These are phyloP conservation scores for Leptographium procerum DNA, from an alignment of 2,329 filamentous ascomycete species.

Conservation along the genomic window DNA sequence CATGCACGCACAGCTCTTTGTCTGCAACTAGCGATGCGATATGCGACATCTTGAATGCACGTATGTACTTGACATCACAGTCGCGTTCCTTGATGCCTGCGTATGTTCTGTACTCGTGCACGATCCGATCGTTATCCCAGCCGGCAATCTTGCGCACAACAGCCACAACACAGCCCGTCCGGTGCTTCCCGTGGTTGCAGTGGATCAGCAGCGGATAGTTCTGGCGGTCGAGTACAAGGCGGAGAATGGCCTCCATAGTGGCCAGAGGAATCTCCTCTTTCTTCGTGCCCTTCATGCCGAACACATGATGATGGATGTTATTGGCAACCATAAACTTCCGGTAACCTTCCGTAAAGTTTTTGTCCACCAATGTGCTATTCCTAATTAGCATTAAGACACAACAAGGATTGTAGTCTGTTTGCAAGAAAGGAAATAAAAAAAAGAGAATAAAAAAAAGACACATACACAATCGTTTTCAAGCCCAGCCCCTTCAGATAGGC, in stretches of 20 bases:
- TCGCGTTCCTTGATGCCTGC: constrained; percentile 49
- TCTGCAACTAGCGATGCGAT: constrained; percentile 20
- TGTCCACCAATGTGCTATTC: constrained; percentile 49
- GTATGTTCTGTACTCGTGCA: constrained; percentile 64
- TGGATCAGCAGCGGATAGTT: constrained; percentile 80
- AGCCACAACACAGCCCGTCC: constrained; percentile 80
- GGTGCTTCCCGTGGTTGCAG: constrained; percentile 90
- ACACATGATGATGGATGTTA: constrained; percentile 60
- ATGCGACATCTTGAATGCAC: constrained; percentile 32
- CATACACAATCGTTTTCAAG: constrained; percentile 71
- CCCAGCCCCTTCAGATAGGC: constrained; percentile 54
- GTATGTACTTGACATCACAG: constrained; percentile 48
- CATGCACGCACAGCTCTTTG: constrained; percentile 3
- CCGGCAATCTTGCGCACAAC: constrained; percentile 63
- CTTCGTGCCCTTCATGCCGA: constrained; percentile 82
- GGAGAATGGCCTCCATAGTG: constrained; percentile 60
- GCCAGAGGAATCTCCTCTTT: constrained; percentile 56
- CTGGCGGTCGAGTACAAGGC: constrained; percentile 55
- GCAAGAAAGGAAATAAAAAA: background rate
- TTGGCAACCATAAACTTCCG: constrained; percentile 52
- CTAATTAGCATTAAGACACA: constrained; percentile 5
- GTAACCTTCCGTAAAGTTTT: constrained; percentile 43
- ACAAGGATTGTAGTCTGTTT: background rate
- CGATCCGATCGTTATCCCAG: constrained; percentile 49
- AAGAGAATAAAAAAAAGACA: constrained; percentile 8